phyloP scores from a whole-genome alignment of 2,329 filamentous ascomycete species.

The Sporothrix brasiliensis region DNA sequence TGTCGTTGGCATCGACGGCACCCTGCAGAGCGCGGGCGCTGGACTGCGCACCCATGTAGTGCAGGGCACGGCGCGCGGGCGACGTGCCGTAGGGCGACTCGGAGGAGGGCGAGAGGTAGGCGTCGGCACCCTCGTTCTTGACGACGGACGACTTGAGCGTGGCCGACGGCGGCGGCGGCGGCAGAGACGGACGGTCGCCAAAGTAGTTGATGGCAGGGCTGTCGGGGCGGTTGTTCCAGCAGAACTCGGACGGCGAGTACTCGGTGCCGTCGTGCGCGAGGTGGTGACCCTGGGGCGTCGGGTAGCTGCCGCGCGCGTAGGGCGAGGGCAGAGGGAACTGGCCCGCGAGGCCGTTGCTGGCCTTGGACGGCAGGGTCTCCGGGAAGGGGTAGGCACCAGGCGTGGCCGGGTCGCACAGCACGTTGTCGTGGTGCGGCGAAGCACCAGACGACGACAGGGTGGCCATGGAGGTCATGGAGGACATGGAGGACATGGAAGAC shows the following conservation, averaged over 20 bases:
- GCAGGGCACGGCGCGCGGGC: slow-evolving; percentile 22
- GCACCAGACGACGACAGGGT: slow-evolving; percentile 17
- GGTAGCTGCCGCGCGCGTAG: slow-evolving; percentile 43
- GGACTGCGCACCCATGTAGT: slow-evolving; percentile 31
- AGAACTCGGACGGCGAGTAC: slow-evolving; percentile 35
- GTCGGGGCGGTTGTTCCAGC: slow-evolving; percentile 31
- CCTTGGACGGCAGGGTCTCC: slow-evolving; percentile 27
- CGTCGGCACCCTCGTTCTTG: slow-evolving; percentile 24
- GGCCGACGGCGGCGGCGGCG: slow-evolving; percentile 34
- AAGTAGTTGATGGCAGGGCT: slow-evolving; percentile 40
- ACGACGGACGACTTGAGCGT: slow-evolving; percentile 35
- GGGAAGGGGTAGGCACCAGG: slow-evolving; percentile 32
- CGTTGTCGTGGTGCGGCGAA: slow-evolving; percentile 22
- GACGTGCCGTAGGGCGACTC: slow-evolving; percentile 13
- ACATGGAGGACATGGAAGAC: slow-evolving; percentile 30
- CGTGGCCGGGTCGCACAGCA: slow-evolving; percentile 30
- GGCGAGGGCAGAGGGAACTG: slow-evolving; percentile 30
- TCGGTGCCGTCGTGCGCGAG: slow-evolving; percentile 28
- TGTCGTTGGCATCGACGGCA: slow-evolving; percentile 22
- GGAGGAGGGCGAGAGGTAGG: slow-evolving; percentile 24
- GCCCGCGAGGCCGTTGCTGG: slow-evolving; percentile 7
- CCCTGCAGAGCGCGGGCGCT: slow-evolving; percentile 30
- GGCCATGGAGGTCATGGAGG: slow-evolving; percentile 48
- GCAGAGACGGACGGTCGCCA: slow-evolving; percentile 33
- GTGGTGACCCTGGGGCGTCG: slow-evolving; percentile 4